Conservation (phyloP, 495 filamentous ascomycete genomes). For the Aspergillus funiculosus region DNA sequence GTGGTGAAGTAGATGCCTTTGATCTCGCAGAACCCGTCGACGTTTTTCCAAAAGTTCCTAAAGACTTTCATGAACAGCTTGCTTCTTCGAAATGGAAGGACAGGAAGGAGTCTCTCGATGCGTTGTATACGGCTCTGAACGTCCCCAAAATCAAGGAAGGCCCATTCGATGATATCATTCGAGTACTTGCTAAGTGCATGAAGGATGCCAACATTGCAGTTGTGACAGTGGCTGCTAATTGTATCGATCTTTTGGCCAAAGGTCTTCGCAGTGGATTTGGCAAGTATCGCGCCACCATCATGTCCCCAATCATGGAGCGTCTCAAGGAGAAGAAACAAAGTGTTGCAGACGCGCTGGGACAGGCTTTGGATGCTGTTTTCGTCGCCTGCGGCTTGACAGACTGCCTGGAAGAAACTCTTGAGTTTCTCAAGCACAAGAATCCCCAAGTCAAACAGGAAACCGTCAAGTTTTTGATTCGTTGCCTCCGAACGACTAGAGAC, state of each 20-base stretch:
- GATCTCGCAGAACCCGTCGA: slow-evolving; percentile 90
- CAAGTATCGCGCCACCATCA: slow-evolving; percentile 73
- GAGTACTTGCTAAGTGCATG: slow-evolving; percentile 86
- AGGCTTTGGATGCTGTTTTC: slow-evolving; percentile 85
- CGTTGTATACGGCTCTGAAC: slow-evolving; percentile 67
- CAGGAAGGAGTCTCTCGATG: slow-evolving; percentile 89
- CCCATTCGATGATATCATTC: slow-evolving; percentile 76
- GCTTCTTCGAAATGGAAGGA: slow-evolving; percentile 97
- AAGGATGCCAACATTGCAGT: slow-evolving; percentile 98
- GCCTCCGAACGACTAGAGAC: slow-evolving; percentile 74
- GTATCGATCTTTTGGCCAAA: slow-evolving; percentile 86
- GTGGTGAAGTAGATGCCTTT: slow-evolving; percentile 69
- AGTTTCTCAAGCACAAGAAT: slow-evolving; percentile 88
- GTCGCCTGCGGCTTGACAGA: slow-evolving; percentile 70
- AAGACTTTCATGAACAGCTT: slow-evolving; percentile 73
- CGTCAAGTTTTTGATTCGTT: slow-evolving; percentile 82
- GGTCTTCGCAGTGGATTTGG: slow-evolving; percentile 72
- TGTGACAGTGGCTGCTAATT: slow-evolving; percentile 88
- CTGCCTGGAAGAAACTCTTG: slow-evolving; percentile 79
- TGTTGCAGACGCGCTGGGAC: slow-evolving; percentile 79
- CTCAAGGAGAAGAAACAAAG: slow-evolving; percentile 94
- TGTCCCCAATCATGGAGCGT: slow-evolving; percentile 85
- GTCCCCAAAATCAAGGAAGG: slow-evolving; percentile 89
- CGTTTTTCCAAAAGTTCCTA: slow-evolving; percentile 75
- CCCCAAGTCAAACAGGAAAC: slow-evolving; percentile 95